Percentiles rank a stretch among this genome's conserved stretches.
These are phyloP conservation scores for Saccharomycopsis capsularis DNA, from an alignment of 805 yeast genomes.

Conservation along the genomic window DNA sequence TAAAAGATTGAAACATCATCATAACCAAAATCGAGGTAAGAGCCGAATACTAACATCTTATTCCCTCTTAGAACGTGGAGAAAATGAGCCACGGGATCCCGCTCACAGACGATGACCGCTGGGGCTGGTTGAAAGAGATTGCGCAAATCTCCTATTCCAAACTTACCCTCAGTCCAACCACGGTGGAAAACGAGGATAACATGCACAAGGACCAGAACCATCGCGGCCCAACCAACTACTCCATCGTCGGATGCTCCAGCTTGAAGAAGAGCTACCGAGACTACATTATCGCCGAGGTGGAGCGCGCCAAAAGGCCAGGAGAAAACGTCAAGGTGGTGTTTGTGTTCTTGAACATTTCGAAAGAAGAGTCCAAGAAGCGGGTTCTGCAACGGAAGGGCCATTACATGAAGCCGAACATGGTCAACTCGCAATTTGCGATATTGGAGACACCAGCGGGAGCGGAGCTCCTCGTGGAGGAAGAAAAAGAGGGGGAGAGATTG, in stretches of 20 bases:
- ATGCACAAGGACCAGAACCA: no score
- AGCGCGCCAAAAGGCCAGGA: constrained; percentile 19
- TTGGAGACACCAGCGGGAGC: constrained; percentile 59
- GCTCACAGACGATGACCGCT: constrained; percentile 81
- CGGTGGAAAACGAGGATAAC: constrained; percentile 30
- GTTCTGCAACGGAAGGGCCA: constrained; percentile 64
- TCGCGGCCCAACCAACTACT: constrained; percentile 23
- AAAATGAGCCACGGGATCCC: constrained; percentile 84
- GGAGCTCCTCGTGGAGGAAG: constrained; percentile 23
- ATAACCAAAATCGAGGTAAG: neutral
- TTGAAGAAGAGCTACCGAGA: constrained; percentile 71
- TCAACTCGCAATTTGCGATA: constrained; percentile 66
- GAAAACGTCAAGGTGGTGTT: constrained; percentile 44
- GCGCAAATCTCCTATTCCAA: constrained; percentile 34
- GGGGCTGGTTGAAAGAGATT: constrained; percentile 74
- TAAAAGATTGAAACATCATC: no score
- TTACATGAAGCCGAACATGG: constrained; percentile 84
- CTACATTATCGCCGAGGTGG: constrained; percentile 38
- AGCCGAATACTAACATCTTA: neutral
- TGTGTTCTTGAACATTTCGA: constrained; percentile 60
- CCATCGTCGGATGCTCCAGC: constrained; percentile 78
- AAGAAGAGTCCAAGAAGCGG: constrained; percentile 53
- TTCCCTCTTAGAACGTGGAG: constrained; percentile 51
- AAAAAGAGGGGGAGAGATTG: neutral
- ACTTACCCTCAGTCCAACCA: neutral